phyloP scores from a whole-genome alignment of 2,329 filamentous ascomycete species.

The Aspergillus bombycis region DNA sequence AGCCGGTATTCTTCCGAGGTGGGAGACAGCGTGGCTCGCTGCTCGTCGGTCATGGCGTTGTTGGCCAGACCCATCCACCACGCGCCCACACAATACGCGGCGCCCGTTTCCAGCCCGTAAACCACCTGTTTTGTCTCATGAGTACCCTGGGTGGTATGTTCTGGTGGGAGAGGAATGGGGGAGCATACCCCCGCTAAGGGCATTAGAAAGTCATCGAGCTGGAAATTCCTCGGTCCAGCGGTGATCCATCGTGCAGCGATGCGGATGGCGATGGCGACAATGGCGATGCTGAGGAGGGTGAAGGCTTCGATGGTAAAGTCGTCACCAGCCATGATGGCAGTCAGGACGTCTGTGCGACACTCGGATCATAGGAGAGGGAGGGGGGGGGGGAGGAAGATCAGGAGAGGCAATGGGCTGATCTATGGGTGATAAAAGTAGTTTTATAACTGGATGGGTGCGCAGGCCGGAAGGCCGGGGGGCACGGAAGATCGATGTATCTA shows the following conservation, averaged over 20 bases:
- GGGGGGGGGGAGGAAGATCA: neutral
- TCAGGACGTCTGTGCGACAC: neutral
- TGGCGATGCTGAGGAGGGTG: constrained; percentile 55
- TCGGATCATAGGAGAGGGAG: neutral
- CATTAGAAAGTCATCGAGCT: constrained; percentile 64
- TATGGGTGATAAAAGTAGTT: neutral
- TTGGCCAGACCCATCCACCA: constrained; percentile 58
- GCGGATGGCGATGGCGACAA: constrained; percentile 55
- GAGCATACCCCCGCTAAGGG: constrained; percentile 53
- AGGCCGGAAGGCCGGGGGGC: neutral
- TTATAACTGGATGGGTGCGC: neutral
- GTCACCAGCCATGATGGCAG: constrained; percentile 17
- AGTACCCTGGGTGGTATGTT: neutral
- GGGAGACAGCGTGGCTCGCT: constrained; percentile 51
- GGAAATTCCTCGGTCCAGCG: constrained; percentile 55
- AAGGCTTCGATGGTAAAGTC: constrained; percentile 52
- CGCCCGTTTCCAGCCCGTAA: constrained; percentile 54
- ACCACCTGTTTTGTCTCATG: constrained; percentile 45
- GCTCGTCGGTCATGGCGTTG: constrained; percentile 58
- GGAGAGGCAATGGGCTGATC: neutral
- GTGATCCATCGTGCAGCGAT: constrained; percentile 52
- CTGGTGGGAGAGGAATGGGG: neutral
- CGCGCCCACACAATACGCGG: constrained; percentile 55
- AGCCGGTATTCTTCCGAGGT: constrained; percentile 50
- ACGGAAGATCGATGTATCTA: neutral